Evolutionary conservation across 2,329 filamentous ascomycete species (phyloP), one percentile per base, ranked within the genome.

Genomic region (Intubia oerlemansii): DNA sequence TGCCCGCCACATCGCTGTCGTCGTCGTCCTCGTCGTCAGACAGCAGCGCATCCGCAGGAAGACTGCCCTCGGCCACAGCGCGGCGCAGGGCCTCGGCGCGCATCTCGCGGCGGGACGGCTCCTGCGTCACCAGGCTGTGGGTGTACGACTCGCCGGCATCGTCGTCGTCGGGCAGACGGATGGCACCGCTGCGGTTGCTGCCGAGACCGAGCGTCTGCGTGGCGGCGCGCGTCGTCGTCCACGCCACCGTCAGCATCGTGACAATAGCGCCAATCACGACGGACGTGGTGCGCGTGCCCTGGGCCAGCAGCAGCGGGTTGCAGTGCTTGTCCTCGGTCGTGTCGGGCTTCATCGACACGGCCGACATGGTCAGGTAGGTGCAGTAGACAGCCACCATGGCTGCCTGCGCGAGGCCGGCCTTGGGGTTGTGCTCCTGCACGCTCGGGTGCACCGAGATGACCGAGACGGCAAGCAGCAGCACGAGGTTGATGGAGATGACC

Each of bases 321-420:
- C 88, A 98, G 38, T 79, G 66, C 41, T 79, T 75, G 56, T 93
- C 62, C 44, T 92, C 82, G 1, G 88, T 74, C 53, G 91, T 56
- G 49, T 95, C 85, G 1, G 88, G 88, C 44, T 98, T 85, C 88
- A 98, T 95, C 31, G 82, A 91, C 1, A 98, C 88, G 16, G 88
- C 88, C 3, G 84, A 93, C 71, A 98, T 81, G 39, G 88, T 98
- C 31, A 98, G 67, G 47, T 98, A 98, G 24, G 88, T 95, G 66
- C 88, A 98, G 60, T 98, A 98, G 33, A 92, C 68, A 12, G 84
- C 81, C 25, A 98, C 88, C 67, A 95, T 93, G 36, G 88, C 85
- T 24, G 84, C 82, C 48, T 98, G 88, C n/a, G 88, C 88, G 34
- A 98, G 63, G 27, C 88, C 88, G 24, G 88, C 88, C 46, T 85